Evolutionary conservation across 371 early-diverging fungal species (phyloP).

Genomic region (Syncephalastrum contaminatum): DNA sequence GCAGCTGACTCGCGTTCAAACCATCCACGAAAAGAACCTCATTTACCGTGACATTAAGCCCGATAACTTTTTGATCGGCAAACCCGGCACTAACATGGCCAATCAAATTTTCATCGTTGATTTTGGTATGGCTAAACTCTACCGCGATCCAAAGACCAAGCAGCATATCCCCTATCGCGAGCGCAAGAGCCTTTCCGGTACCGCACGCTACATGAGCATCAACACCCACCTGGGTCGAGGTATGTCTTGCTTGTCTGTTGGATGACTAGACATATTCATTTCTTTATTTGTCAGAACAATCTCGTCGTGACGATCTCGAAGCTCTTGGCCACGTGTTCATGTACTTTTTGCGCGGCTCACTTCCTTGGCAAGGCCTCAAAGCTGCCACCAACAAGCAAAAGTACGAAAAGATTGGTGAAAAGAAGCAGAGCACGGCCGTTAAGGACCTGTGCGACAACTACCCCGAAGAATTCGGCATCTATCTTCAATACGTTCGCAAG

Average conservation of each 20-base stretch:
- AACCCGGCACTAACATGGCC: slow-evolving; percentile 53
- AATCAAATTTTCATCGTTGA: slow-evolving; percentile 73
- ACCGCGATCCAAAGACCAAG: slow-evolving; percentile 79
- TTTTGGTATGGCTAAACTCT: slow-evolving; percentile 92
- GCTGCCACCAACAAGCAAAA: slow-evolving; percentile 91
- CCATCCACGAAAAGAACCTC: slow-evolving; percentile 90
- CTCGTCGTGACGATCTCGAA: slow-evolving; percentile 93
- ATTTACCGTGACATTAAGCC: slow-evolving; percentile 99
- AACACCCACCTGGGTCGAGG: slow-evolving; percentile 84
- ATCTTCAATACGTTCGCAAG: slow-evolving; percentile 84
- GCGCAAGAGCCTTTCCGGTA: slow-evolving; percentile 85
- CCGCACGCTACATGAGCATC: slow-evolving; percentile 93
- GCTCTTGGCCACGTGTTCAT: slow-evolving; percentile 91
- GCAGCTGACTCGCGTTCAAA: slow-evolving; percentile 83
- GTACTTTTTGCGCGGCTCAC: slow-evolving; percentile 85
- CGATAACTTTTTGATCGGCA: slow-evolving; percentile 94
- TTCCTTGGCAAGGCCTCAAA: slow-evolving; percentile 94
- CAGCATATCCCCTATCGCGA: slow-evolving; percentile 82
- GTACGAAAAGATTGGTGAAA: slow-evolving; percentile 89
- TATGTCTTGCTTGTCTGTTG: slow-evolving; percentile 7
- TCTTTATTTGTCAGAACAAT: slow-evolving; percentile 61
- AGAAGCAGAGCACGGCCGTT: slow-evolving; percentile 76
- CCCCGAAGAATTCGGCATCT: slow-evolving; percentile 86
- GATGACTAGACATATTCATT: not conserved
- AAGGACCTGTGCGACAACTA: slow-evolving; percentile 75